Evolutionary conservation across 108 stramenopile species (phyloP), one percentile per base, ranked within the genome.

Genomic region (Cylindrotheca fusiformis): DNA sequence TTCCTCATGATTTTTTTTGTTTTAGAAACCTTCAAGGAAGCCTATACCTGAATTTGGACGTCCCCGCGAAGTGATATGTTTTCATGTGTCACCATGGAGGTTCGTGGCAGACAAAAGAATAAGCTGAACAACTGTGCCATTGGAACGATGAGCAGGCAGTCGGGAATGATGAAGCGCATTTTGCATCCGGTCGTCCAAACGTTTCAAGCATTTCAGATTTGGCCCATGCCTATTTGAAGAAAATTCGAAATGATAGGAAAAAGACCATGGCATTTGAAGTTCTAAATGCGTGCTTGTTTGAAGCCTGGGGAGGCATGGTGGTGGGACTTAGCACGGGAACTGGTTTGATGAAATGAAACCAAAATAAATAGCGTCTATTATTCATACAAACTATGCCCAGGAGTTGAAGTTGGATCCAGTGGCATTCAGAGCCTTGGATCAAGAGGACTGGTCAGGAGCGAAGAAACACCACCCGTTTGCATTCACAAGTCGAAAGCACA

Each of bases 251-350:
- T 5, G 36, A 41, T 14, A 41, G 14, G 36, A 6, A 6, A 51
- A 51, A 51, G 50, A 6, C 50, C 21, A 22, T 22, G 50, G 18
- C 50, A n/a, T 51, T 51, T 19, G 18, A 6, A 21, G 50, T 22
- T 17, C 20, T 51, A 19, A 51, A 22, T 51, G 50, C 20, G 5
- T 51, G 50, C 20, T 51, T 51, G 50, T 51, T 51, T 51, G 50
- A 51, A 6, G 50, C 20, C 21, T 51, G 50, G 50, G 50, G 50
- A n/a, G 50, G 50, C 50, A 5, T n/a, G 20, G 50, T 51, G 20
- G 18, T 51, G 50, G 50, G 21, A 22, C 36, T 41, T 41, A 19
- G 50, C 50, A 51, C n/a, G 50, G 50, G n/a, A 8, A 17, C 10
- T 41, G 36, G 36, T 14, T 14, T 14, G 36, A 41, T 14, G 14